Base-by-base conservation (phyloP, 345 rosid species). In the Cochlearia excelsa region DNA sequence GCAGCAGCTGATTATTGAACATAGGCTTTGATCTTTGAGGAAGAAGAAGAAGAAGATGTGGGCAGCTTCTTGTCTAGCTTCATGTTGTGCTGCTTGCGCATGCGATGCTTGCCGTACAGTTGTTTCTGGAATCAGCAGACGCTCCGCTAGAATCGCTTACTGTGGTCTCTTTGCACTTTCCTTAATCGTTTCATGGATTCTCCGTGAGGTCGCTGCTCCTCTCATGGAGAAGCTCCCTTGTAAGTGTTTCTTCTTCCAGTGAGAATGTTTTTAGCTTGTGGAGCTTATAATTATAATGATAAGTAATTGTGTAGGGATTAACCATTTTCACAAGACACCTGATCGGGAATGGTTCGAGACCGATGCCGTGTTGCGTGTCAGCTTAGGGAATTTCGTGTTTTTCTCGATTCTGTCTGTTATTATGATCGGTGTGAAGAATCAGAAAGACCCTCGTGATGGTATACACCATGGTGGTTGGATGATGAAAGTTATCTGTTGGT, bases 401-500 rank as follows among this genome's bases (percentile, higher is more conserved):
- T 94, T 90, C 79, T 79, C 99, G 1, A 77, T 84, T 73, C 74
- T 94, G 1, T 81, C 97, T 1, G 11, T 80, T 57, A 61, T 87
- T 66, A 94, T 94, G 99, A 63, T 87, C 74, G 97, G 99, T 50
- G 97, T 94, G 47, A 94, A 83, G 65, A 85, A 60, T 74, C 96
- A 85, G 76, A 94, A 72, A 77, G 99, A 94, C 79, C 97, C 97
- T 61, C 96, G 99, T 66, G 99, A 94, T 57, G 73, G 87, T 55
- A 69, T 94, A 67, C 97, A 94, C 70, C 99, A 87, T 46, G 99
- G 99, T 65, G 97, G 99, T 54, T 94, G 99, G 99, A 94, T 90
- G 99, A 81, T 84, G 83, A 94, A 94, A 72, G 38, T 94, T 5
- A 82, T 94, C 55, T 79, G 79, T 64, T 94, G 97, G 97, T 90